Percentiles rank a stretch among this genome's conserved stretches.
These are phyloP conservation scores for Taphrina wiesneri DNA, from an alignment of 1,139 yeast genomes.

Conservation along the genomic window DNA sequence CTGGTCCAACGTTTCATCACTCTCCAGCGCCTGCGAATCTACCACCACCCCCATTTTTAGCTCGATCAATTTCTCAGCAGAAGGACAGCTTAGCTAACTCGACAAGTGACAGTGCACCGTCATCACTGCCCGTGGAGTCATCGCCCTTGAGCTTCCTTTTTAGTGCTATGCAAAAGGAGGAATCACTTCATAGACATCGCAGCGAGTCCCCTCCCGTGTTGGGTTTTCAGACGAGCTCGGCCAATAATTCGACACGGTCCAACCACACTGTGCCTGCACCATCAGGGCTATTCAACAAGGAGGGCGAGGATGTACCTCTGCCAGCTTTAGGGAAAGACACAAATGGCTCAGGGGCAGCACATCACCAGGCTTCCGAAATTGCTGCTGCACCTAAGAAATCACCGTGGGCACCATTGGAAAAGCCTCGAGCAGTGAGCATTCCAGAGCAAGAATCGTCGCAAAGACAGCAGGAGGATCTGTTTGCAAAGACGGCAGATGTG, in stretches of 20 bases:
- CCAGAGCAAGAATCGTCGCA: background rate
- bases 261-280: background rate
- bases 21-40: slow-evolving; percentile 30
- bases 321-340: background rate
- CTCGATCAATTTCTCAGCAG: background rate
- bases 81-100: background rate
- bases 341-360: background rate
- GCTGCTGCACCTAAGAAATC: background rate
- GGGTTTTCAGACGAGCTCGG: background rate
- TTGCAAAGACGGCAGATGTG: background rate
- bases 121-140: background rate
- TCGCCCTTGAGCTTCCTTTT: slow-evolving; percentile 24
- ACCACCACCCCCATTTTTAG: slow-evolving; percentile 29
- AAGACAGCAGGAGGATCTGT: background rate
- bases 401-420: slow-evolving; percentile 20
- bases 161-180: slow-evolving; percentile 19
- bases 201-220: slow-evolving; percentile 4
- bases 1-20: slow-evolving; percentile 30
- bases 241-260: background rate
- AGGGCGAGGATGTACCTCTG: slow-evolving; percentile 1
- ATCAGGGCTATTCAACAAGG: background rate
- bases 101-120: background rate
- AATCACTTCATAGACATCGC: background rate
- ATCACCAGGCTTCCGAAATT: background rate
- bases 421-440: slow-evolving; percentile 8